Conservation (phyloP, 208 protist species). For the Herpetomonas samuelpessoai region DNA sequence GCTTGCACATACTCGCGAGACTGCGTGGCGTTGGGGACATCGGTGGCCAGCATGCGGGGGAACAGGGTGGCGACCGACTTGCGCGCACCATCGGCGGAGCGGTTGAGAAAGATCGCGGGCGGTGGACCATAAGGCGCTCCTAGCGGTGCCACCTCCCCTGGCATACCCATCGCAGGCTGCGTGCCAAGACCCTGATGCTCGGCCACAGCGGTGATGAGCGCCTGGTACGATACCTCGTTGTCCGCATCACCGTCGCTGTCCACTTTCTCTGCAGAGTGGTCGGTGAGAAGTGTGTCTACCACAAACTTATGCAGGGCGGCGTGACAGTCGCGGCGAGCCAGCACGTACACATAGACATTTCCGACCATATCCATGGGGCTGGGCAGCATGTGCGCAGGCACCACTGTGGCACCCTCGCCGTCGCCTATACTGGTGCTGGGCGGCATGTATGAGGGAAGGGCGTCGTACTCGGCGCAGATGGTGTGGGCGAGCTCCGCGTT, state of each 20-base stretch:
- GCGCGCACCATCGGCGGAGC: constrained; percentile 30
- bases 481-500: constrained; percentile 75
- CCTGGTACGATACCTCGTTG: not conserved
- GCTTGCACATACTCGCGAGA: constrained; percentile 84
- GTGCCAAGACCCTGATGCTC: no score
- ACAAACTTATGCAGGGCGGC: constrained; percentile 41
- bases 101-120: constrained; percentile 25
- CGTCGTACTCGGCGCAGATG: constrained; percentile 50
- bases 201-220: not conserved
- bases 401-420: constrained; percentile 5
- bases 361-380: constrained; percentile 48
- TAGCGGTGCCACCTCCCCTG: not conserved
- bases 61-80: constrained; percentile 69
- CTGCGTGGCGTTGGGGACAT: constrained; percentile 50
- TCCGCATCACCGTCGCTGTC: constrained; percentile 8
- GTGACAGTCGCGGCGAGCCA: constrained; percentile 78
- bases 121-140: constrained; percentile 1
- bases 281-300: constrained; percentile 26
- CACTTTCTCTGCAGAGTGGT: constrained; percentile 36
- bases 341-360: constrained; percentile 63
- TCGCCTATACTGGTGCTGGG: not conserved
- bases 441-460: constrained; percentile 21
- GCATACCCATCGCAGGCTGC: not conserved
- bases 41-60: constrained; percentile 71
- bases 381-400: constrained; percentile 19